These are phyloP conservation scores for Tolypocladium tundrense DNA, from an alignment of 2,329 filamentous ascomycete species.

Conservation along the genomic window DNA sequence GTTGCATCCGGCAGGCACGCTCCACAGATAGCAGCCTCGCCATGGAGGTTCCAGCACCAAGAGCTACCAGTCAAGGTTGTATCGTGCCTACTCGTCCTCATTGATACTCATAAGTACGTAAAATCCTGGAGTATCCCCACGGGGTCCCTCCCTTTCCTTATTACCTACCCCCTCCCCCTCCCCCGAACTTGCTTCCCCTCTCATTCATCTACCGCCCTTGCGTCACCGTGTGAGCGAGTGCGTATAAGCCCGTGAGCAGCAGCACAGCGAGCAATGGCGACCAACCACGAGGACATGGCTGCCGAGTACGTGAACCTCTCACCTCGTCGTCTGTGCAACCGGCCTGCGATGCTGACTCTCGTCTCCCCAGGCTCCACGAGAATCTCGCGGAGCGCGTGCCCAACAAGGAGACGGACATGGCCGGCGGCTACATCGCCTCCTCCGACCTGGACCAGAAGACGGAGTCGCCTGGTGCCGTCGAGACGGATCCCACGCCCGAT, in stretches of 20 bases:
- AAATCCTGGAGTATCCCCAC: background rate
- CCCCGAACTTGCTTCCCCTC: background rate
- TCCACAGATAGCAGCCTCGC: background rate
- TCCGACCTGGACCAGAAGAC: slow-evolving; percentile 16
- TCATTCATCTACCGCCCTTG: background rate
- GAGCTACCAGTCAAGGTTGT: background rate
- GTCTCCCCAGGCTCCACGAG: slow-evolving; percentile 14
- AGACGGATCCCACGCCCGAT: slow-evolving; percentile 25
- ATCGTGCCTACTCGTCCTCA: background rate
- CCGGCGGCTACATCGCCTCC: slow-evolving; percentile 12
- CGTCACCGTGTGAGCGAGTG: background rate
- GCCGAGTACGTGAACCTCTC: background rate
- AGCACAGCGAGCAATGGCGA: background rate
- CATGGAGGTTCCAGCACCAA: background rate
- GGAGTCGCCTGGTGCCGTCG: slow-evolving; percentile 9
- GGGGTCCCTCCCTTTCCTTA: background rate
- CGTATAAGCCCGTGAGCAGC: background rate
- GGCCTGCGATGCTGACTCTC: background rate
- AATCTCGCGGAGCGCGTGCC: slow-evolving; percentile 14
- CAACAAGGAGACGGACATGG: slow-evolving; percentile 12
- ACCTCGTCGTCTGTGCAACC: background rate
- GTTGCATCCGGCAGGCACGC: background rate
- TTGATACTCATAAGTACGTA: background rate
- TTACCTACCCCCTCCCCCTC: background rate
- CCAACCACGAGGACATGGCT: slow-evolving; percentile 2